Percentiles rank a stretch among this genome's conserved stretches.
Conservation (phyloP, 73 alveolate genomes). For the Paramecium bursaria region DNA sequence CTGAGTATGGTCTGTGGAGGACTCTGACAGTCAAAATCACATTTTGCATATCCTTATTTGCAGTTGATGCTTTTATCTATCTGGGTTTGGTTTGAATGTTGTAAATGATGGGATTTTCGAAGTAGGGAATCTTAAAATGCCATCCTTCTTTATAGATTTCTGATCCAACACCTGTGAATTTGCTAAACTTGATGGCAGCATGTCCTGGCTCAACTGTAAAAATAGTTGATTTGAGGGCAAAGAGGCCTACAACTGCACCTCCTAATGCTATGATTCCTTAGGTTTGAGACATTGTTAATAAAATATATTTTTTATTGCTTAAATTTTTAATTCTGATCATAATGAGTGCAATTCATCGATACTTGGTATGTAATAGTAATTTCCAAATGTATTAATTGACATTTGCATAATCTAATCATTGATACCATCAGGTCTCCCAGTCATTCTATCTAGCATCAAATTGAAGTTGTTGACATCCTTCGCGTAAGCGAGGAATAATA, state of each 20-base stretch:
- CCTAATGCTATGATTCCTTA: neutral
- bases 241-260: neutral
- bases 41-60: conserved; percentile 94
- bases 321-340: too few relatives aligned
- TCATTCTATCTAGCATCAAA: conserved; percentile 39
- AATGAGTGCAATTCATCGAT: neutral
- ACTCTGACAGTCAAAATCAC: conserved; percentile 92
- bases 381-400: conserved; percentile 42
- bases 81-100: conserved; percentile 90
- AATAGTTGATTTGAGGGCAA: conserved; percentile 56
- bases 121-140: conserved; percentile 92
- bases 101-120: conserved; percentile 95
- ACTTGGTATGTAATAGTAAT: conserved; percentile 51
- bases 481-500: conserved; percentile 47
- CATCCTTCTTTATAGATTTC: conserved; percentile 86
- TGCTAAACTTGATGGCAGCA: conserved; percentile 80
- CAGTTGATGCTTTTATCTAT: conserved; percentile 87
- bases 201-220: conserved; percentile 91
- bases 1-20: conserved; percentile 91
- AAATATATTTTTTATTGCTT: too few relatives aligned
- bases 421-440: conserved; percentile 42
- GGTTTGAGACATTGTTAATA: too few relatives aligned
- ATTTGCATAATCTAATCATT: conserved; percentile 37
- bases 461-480: conserved; percentile 37
- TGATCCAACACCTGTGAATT: conserved; percentile 75